Evolutionary conservation across 129 eudicot genomes (phyloP), one percentile per base, ranked within the genome.

Genomic region (Tagetes erecta): DNA sequence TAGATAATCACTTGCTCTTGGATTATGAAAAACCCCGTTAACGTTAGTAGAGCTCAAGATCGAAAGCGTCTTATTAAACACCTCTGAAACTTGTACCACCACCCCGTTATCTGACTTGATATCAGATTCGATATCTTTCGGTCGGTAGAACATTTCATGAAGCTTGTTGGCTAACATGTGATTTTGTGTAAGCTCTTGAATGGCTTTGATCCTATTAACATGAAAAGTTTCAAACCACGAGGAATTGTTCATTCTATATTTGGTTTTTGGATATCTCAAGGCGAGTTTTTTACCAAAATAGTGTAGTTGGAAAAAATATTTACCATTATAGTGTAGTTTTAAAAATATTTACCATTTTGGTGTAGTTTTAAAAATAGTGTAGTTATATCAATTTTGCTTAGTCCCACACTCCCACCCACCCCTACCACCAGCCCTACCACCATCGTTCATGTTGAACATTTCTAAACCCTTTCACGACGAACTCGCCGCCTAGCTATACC

Each of bases 121-220:
- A 38, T 37, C 51, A 39, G 30, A 14, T 2, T 34, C 12, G 4
- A 72, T 3, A 44, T 13, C 38, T 42, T 74, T 33, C 0, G 67
- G 41, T 12, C 31, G 57, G 6, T 68, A 1, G 3, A 82, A 71
- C 30, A 68, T 72, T 34, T 38, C 12, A 8, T 51, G 71, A 12
- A 74, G 65, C 37, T 56, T 80, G 7, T 56, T 27, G 0, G 84
- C 64, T 35, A 70, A 56, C 33, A 67, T 58, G 3, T 71, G 74
- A 74, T 81, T 88, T 33, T 70, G 60, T 2, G 13, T 75, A 39
- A 87, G 47, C 72, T 75, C 81, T 39, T 68, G 37, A 2, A 66
- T 59, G 14, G 80, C 74, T 67, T 39, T 69, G 34, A 33, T 65
- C 75, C 80, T 62, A 52, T 55, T 42, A 11, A n/a, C 4, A 30